Evolutionary conservation across 1,284 basidiomycete species (phyloP).

Genomic region (Ceratobasidium sp.): DNA sequence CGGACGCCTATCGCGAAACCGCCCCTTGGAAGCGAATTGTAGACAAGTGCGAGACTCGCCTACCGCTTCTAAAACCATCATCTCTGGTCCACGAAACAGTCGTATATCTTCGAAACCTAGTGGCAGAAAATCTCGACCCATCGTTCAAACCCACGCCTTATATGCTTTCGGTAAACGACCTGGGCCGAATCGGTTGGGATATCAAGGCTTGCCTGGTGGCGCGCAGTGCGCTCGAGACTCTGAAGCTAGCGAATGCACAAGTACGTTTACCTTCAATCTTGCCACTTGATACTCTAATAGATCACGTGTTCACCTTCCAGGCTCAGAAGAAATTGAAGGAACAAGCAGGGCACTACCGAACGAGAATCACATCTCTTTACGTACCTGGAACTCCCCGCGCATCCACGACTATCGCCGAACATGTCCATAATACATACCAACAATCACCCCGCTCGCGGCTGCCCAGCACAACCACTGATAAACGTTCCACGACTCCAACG

Average conservation of each 20-base stretch:
- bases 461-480: background rate
- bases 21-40: slow-evolving; percentile 10
- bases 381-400: background rate
- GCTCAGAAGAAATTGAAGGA: background rate
- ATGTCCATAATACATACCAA: too few relatives aligned
- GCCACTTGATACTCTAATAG: background rate
- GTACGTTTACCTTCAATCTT: background rate
- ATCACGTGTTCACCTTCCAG: background rate
- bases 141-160: background rate
- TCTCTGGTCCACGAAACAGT: slow-evolving; percentile 27
- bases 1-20: slow-evolving; percentile 12
- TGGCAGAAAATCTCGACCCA: background rate
- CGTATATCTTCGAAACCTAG: background rate
- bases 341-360: background rate
- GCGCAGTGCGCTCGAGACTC: slow-evolving; percentile 8
- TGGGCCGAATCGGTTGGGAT: slow-evolving; percentile 8
- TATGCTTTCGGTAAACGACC: slow-evolving; percentile 5
- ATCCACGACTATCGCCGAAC: background rate
- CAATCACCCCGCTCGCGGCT: too few relatives aligned
- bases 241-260: background rate
- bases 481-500: background rate
- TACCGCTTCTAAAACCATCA: background rate
- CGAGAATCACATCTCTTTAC: background rate
- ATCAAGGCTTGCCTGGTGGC: slow-evolving; percentile 15
- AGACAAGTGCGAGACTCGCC: slow-evolving; percentile 24